Conservation (phyloP, 2,329 filamentous ascomycete species). For the Sphaceloma murrayae region DNA sequence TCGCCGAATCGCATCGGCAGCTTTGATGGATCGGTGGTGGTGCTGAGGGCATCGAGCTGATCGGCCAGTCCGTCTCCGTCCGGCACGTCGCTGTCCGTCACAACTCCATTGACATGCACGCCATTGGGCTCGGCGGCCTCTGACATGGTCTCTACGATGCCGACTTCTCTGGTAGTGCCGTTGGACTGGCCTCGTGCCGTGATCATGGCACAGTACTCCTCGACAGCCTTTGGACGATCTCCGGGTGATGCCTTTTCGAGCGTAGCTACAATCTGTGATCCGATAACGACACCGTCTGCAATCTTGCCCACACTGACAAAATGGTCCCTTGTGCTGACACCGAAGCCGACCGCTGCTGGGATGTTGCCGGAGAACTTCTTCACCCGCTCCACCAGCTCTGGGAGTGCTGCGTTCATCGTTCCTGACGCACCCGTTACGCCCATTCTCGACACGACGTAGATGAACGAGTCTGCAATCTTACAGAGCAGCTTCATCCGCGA, state of each 20-base stretch:
- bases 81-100: conserved; percentile 49
- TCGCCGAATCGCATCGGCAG: conserved; percentile 85
- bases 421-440: conserved; percentile 89
- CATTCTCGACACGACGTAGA: conserved; percentile 96
- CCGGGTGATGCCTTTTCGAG: conserved; percentile 59
- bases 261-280: conserved; percentile 84
- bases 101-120: conserved; percentile 59
- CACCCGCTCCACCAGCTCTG: conserved; percentile 71
- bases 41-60: conserved; percentile 73
- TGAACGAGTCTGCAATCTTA: conserved; percentile 94
- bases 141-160: conserved; percentile 58
- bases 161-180: conserved; percentile 53
- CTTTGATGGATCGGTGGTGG: conserved; percentile 41
- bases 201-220: conserved; percentile 75
- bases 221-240: conserved; percentile 60
- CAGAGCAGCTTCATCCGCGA: conserved; percentile 90
- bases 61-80: conserved; percentile 63
- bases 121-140: conserved; percentile 51
- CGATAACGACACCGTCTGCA: conserved; percentile 91
- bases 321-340: conserved; percentile 90
- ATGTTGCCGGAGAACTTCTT: conserved; percentile 87
- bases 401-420: conserved; percentile 69
- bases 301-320: conserved; percentile 76
- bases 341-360: conserved; percentile 88
- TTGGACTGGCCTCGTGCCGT: conserved; percentile 41